phyloP scores from a whole-genome alignment of 164 flowering plant genomes.

The Macadamia integrifolia region DNA sequence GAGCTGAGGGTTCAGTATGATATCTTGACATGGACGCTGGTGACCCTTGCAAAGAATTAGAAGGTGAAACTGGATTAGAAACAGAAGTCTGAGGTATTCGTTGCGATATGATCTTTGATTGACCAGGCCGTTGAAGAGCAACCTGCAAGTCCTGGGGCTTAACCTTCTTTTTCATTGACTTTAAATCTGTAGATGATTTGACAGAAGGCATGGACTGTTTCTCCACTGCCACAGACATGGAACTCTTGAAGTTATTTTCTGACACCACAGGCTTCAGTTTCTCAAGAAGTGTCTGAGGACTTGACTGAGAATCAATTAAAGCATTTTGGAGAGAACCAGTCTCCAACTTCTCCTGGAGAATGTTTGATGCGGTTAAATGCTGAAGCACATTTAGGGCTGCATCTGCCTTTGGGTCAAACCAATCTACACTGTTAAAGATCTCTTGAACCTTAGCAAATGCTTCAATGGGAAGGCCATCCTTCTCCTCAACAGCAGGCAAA shows the following conservation, averaged over 20 bases:
- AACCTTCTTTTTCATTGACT: slow-evolving; percentile 18
- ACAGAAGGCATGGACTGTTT: slow-evolving; percentile 5
- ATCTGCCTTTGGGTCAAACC: slow-evolving; percentile 61
- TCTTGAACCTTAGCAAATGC: slow-evolving; percentile 84
- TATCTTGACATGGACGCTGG: slow-evolving; percentile 55
- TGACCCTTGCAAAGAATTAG: slow-evolving; percentile 56
- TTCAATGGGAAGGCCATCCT: slow-evolving; percentile 85
- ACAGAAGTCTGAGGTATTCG: slow-evolving; percentile 32
- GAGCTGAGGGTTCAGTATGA: slow-evolving; percentile 61
- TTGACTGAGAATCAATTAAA: slow-evolving; percentile 13
- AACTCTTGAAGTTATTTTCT: slow-evolving; percentile 18
- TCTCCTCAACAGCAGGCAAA: slow-evolving; percentile 49
- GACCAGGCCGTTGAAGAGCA: slow-evolving; percentile 40
- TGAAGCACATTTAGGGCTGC: slow-evolving; percentile 47
- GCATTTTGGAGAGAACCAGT: slow-evolving; percentile 18
- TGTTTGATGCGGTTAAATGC: slow-evolving; percentile 37
- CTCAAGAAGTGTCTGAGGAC: slow-evolving; percentile 21
- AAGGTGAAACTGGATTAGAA: slow-evolving; percentile 39
- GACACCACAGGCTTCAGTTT: slow-evolving; percentile 16
- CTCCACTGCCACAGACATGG: not conserved
- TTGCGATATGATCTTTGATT: slow-evolving; percentile 53
- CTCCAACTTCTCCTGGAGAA: slow-evolving; percentile 40
- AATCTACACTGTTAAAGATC: slow-evolving; percentile 66
- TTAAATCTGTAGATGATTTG: slow-evolving; percentile 21
- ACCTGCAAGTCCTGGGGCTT: slow-evolving; percentile 35